Conservation (phyloP, 2,329 filamentous ascomycete species). For the Pleurostoma richardsiae region DNA sequence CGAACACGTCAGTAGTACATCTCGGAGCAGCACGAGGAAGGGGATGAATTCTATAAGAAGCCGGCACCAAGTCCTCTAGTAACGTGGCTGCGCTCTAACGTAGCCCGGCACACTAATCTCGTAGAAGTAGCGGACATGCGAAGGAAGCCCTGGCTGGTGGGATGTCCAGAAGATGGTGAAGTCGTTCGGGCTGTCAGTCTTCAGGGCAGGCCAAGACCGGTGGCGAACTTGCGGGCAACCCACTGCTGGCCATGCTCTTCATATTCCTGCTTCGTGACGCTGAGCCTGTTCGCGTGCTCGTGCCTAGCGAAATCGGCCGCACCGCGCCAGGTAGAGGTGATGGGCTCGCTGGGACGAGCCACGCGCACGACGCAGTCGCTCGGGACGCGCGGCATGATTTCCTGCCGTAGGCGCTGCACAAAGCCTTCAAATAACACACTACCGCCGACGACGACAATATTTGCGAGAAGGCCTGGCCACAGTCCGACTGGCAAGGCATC, state of each 20-base stretch:
- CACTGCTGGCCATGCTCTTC: slow-evolving; percentile 76
- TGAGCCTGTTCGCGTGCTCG: slow-evolving; percentile 58
- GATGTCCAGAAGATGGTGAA: no score
- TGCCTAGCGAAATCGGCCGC: slow-evolving; percentile 73
- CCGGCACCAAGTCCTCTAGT: no score
- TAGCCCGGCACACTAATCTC: no score
- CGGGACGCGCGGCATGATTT: slow-evolving; percentile 66
- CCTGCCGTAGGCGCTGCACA: slow-evolving; percentile 69
- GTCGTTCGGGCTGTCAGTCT: no score
- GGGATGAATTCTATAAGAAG: no score
- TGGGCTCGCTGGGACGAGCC: slow-evolving; percentile 63
- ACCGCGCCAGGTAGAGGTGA: slow-evolving; percentile 80
- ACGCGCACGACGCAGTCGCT: slow-evolving; percentile 76
- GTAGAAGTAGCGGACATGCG: no score
- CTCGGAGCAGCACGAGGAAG: no score
- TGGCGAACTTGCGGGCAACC: slow-evolving; percentile 66
- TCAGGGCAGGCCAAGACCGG: slow-evolving; percentile 19
- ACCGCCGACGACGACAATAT: slow-evolving; percentile 84
- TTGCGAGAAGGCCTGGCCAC: slow-evolving; percentile 78
- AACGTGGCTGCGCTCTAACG: no score
- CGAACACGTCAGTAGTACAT: no score
- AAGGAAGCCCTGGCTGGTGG: no score
- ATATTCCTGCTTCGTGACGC: slow-evolving; percentile 87
- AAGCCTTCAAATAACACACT: slow-evolving; percentile 79
- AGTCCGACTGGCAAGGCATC: slow-evolving; percentile 71